Evolutionary conservation across 768 basidiomycete genomes (phyloP).

Genomic region (Fomitopsis serialis): DNA sequence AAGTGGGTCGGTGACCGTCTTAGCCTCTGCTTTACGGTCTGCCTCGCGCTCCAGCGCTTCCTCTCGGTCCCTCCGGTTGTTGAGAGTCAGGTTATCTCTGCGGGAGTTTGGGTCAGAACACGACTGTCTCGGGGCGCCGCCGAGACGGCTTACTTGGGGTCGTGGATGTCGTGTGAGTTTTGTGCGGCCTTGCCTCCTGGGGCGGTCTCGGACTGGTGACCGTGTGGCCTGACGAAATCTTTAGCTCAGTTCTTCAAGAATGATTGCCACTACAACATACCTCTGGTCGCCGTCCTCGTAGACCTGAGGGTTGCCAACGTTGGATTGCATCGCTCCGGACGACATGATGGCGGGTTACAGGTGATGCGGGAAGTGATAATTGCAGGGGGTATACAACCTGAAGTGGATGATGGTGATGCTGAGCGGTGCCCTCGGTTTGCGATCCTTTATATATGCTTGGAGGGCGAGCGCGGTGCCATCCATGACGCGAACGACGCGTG

Average conservation of each 20-base stretch:
- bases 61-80: conserved; percentile 27
- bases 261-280: conserved; percentile 25
- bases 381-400: neutral
- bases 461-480: no score
- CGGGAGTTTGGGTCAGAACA: neutral
- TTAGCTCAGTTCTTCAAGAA: conserved; percentile 7
- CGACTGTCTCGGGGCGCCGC: neutral
- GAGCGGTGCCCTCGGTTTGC: no score
- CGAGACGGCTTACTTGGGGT: conserved; percentile 31
- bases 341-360: no score
- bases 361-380: no score
- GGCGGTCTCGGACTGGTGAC: conserved; percentile 12
- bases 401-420: no score
- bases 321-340: conserved; percentile 41
- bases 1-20: conserved; percentile 39
- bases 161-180: conserved; percentile 34
- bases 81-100: conserved; percentile 41
- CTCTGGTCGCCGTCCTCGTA: conserved; percentile 46
- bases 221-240: conserved; percentile 2
- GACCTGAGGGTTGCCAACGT: conserved; percentile 42
- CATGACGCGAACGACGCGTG: neutral
- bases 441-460: no score
- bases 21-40: conserved; percentile 14
- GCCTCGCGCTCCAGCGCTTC: conserved; percentile 27
- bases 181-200: conserved; percentile 18